Percentiles rank a stretch among this genome's conserved stretches.
These are phyloP conservation scores for Penicillium paneum DNA, from an alignment of 2,329 filamentous ascomycete genomes.

Conservation along the genomic window DNA sequence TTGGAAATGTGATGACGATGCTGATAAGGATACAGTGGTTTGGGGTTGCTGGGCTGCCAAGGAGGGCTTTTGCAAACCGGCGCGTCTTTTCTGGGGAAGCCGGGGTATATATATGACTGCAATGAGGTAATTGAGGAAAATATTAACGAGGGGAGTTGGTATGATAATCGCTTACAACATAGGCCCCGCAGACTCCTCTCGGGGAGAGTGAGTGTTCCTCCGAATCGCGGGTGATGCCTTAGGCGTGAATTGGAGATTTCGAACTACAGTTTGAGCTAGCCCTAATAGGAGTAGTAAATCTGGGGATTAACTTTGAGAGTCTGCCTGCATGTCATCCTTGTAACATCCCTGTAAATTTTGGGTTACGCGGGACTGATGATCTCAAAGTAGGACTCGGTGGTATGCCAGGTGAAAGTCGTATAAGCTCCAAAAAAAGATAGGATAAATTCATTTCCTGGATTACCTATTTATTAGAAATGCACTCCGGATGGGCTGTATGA, in stretches of 20 bases:
- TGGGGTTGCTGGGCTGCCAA: neutral
- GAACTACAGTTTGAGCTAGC: neutral
- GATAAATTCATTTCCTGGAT: neutral
- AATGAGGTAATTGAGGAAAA: neutral
- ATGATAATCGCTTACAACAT: slow-evolving; percentile 1
- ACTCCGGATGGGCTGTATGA: neutral
- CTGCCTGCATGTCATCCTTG: neutral
- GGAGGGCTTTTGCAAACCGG: neutral
- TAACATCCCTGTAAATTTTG: neutral
- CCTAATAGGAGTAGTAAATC: neutral
- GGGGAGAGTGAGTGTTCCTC: slow-evolving; percentile 9
- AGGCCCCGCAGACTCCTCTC: slow-evolving; percentile 7
- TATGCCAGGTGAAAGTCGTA: neutral
- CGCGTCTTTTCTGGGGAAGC: neutral
- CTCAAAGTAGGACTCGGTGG: neutral
- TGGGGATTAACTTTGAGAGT: neutral
- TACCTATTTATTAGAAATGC: neutral
- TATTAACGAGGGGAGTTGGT: neutral
- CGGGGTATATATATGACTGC: neutral
- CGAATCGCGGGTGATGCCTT: neutral
- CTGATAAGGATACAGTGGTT: slow-evolving; percentile 3
- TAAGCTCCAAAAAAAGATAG: neutral
- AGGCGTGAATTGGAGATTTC: neutral
- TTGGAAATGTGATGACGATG: neutral
- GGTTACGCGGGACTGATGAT: too few species aligned